These are phyloP conservation scores for Physaria fendleri DNA, from an alignment of 345 rosid species.

Conservation along the genomic window DNA sequence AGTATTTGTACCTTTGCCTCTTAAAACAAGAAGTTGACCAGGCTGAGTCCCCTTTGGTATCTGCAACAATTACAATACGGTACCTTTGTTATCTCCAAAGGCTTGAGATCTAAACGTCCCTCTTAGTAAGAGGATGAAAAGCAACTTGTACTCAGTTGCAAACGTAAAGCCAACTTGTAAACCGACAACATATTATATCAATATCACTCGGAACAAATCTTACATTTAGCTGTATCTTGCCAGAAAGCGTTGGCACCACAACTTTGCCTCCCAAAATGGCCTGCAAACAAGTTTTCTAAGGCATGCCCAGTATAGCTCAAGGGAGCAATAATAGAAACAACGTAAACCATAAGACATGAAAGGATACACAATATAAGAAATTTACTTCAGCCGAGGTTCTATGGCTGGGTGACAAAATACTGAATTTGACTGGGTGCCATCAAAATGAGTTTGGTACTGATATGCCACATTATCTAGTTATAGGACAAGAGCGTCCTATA, in stretches of 20 bases:
- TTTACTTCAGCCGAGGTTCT: neutral
- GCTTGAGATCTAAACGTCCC: neutral
- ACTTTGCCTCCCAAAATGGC: conserved; percentile 85
- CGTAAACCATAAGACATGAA: conserved; percentile 3
- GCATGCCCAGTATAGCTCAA: conserved; percentile 6
- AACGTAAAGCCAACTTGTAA: neutral
- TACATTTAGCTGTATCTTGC: conserved; percentile 62
- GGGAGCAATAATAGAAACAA: conserved; percentile 6
- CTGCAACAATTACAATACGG: conserved; percentile 37
- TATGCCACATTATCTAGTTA: conserved; percentile 6
- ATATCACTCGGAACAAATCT: conserved; percentile 10
- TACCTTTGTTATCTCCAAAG: conserved; percentile 1
- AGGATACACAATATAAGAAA: neutral
- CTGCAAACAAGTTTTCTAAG: conserved; percentile 35
- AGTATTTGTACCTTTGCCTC: conserved; percentile 64
- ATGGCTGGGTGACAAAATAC: neutral
- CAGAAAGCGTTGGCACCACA: conserved; percentile 78
- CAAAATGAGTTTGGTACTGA: neutral
- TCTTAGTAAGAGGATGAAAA: neutral
- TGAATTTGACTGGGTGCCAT: neutral
- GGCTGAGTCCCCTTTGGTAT: conserved; percentile 87
- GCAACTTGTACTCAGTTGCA: neutral
- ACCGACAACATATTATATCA: neutral
- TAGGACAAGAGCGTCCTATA: neutral
- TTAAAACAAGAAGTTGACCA: conserved; percentile 63